Evolutionary conservation across 2,329 filamentous ascomycete species (phyloP).

Genomic region (Phialocephala sp.): DNA sequence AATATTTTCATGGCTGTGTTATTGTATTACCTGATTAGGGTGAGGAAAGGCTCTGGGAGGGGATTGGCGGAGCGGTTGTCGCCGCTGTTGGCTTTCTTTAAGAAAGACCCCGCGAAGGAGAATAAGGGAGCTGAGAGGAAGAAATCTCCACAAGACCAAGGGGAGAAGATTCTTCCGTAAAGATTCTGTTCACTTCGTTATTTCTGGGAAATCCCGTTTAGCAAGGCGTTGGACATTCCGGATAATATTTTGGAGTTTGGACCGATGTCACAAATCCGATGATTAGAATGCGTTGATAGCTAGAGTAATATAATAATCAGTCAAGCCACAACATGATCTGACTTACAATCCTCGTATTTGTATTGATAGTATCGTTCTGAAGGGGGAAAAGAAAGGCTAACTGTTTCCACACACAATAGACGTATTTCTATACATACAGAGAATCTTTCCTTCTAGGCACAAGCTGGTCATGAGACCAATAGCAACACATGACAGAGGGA

Average conservation of each 20-base stretch:
- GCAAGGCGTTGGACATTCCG: too few species aligned
- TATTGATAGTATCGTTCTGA: too few species aligned
- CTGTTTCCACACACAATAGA: too few species aligned
- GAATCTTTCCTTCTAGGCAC: too few species aligned
- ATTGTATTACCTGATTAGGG: conserved; percentile 56
- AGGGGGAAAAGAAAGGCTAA: too few species aligned
- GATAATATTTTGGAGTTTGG: background rate
- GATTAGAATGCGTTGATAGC: background rate
- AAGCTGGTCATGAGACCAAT: too few species aligned
- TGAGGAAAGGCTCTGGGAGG: conserved; percentile 34
- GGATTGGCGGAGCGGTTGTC: conserved; percentile 11
- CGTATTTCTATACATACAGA: too few species aligned
- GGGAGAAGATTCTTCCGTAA: conserved; percentile 16
- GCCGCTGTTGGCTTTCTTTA: conserved; percentile 16
- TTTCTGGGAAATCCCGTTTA: background rate
- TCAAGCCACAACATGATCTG: background rate
- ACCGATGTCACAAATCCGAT: background rate
- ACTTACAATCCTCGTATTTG: too few species aligned
- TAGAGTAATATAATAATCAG: background rate
- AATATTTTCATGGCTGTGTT: conserved; percentile 57
- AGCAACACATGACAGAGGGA: too few species aligned
- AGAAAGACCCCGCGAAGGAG: conserved; percentile 34
- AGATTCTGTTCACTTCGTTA: background rate
- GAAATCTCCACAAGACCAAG: conserved; percentile 22
- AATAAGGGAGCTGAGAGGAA: conserved; percentile 20